A percentile compares a stretch with the other conserved stretches of the same genome.
Evolutionary conservation across 768 basidiomycete species (phyloP).

Genomic region (Lentinus tigrinus): DNA sequence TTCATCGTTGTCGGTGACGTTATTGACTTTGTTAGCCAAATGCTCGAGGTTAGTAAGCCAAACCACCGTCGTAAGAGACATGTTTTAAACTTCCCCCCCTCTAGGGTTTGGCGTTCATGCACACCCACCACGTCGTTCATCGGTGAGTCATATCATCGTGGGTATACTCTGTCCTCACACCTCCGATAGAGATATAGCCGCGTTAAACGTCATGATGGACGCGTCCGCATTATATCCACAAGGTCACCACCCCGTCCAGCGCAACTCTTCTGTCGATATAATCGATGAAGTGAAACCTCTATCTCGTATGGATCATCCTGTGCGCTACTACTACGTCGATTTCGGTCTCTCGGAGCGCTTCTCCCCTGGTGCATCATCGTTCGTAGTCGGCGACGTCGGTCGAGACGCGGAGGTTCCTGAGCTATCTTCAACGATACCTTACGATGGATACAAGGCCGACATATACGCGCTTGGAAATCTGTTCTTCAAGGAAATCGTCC

Average conservation of each 20-base stretch:
- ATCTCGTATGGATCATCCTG: conserved; percentile 34
- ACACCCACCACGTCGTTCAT: conserved; percentile 17
- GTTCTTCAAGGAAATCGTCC: conserved; percentile 17
- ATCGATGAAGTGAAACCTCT: conserved; percentile 27
- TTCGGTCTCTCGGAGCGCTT: conserved; percentile 22
- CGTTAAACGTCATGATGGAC: conserved; percentile 24
- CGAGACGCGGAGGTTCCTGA: conserved; percentile 26
- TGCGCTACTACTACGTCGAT: conserved; percentile 29
- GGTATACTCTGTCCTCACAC: neutral
- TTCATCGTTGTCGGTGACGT: conserved; percentile 13
- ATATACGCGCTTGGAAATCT: conserved; percentile 27
- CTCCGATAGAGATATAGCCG: conserved; percentile 10
- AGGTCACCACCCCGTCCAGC: conserved; percentile 24
- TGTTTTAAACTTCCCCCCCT: neutral
- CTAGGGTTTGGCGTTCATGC: conserved; percentile 19
- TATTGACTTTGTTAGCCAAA: conserved; percentile 12
- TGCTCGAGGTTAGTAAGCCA: neutral
- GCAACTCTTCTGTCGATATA: conserved; percentile 31
- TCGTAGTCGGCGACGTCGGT: conserved; percentile 18
- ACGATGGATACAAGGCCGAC: conserved; percentile 27
- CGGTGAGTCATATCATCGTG: neutral
- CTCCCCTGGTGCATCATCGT: conserved; percentile 3
- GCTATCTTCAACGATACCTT: conserved; percentile 17
- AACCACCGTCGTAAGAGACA: too few species aligned
- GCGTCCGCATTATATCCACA: conserved; percentile 12